Conservation (phyloP, 805 yeast genomes). For the Nakazawaea pomicola region DNA sequence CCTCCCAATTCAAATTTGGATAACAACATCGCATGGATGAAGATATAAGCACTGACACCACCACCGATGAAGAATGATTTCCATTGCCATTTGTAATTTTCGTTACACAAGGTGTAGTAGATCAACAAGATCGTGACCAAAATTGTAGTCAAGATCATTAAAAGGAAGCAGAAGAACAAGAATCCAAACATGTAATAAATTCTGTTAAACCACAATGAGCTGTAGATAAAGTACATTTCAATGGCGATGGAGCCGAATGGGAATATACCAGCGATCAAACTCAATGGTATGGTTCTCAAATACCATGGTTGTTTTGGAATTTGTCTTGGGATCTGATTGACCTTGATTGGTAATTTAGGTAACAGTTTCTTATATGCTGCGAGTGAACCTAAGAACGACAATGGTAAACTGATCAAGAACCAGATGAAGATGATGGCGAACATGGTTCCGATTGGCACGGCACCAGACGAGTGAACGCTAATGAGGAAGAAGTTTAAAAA, state of each 20-base stretch:
- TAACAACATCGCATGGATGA: constrained; percentile 75
- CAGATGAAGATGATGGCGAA: constrained; percentile 75
- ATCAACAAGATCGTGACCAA: constrained; percentile 75
- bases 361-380: constrained; percentile 58
- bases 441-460: constrained; percentile 90
- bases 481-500: constrained; percentile 79
- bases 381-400: constrained; percentile 79
- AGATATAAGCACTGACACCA: constrained; percentile 81
- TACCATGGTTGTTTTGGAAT: constrained; percentile 90
- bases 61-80: constrained; percentile 82
- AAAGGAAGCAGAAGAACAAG: constrained; percentile 78
- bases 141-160: constrained; percentile 77
- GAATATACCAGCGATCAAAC: constrained; percentile 80
- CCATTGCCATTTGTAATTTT: constrained; percentile 98
- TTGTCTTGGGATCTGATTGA: constrained; percentile 95
- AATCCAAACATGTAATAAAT: constrained; percentile 98
- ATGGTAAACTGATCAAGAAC: constrained; percentile 81
- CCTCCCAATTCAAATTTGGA: constrained; percentile 69
- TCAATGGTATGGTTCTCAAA: constrained; percentile 58
- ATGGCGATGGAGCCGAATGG: constrained; percentile 95
- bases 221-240: constrained; percentile 88
- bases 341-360: constrained; percentile 61
- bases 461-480: constrained; percentile 80
- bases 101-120: constrained; percentile 82
- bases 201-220: constrained; percentile 90